Evolutionary conservation across 192 early-diverging fungal species (phyloP).

Genomic region (Lobosporangium transversale): DNA sequence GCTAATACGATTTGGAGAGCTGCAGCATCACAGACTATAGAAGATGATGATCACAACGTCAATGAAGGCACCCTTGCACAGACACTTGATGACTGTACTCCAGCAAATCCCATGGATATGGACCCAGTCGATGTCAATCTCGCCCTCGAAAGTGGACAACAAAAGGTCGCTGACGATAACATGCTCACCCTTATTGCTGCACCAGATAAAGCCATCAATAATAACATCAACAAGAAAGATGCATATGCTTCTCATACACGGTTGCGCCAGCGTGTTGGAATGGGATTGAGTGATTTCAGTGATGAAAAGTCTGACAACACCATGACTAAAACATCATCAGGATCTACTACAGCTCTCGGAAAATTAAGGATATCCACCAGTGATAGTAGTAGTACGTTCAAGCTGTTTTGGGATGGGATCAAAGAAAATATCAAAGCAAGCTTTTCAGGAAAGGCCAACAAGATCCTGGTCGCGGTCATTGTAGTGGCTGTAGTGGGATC

Average conservation of each 20-base stretch:
- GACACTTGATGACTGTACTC: no score
- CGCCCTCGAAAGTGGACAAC: background rate
- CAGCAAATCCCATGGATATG: background rate
- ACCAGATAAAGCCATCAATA: background rate
- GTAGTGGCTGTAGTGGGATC: conserved; percentile 32
- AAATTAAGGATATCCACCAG: conserved; percentile 16
- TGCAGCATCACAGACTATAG: no score
- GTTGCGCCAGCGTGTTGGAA: background rate
- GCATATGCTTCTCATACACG: no score
- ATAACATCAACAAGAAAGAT: no score
- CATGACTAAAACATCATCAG: no score
- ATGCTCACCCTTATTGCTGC: background rate
- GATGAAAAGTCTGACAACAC: background rate
- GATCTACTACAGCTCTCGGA: background rate
- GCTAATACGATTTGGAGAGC: background rate
- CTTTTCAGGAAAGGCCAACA: conserved; percentile 24
- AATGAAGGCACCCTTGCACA: no score
- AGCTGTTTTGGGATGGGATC: conserved; percentile 37
- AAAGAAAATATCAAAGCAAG: conserved; percentile 25
- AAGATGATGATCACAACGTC: no score
- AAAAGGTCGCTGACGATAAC: background rate
- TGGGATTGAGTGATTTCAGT: background rate
- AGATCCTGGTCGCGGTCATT: conserved; percentile 28
- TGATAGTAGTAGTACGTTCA: conserved; percentile 11
- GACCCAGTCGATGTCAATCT: conserved; percentile 7